A percentile compares a stretch with the other conserved stretches of the same genome.
Evolutionary conservation across 768 basidiomycete genomes (phyloP).

Genomic region (Lactarius vividus): DNA sequence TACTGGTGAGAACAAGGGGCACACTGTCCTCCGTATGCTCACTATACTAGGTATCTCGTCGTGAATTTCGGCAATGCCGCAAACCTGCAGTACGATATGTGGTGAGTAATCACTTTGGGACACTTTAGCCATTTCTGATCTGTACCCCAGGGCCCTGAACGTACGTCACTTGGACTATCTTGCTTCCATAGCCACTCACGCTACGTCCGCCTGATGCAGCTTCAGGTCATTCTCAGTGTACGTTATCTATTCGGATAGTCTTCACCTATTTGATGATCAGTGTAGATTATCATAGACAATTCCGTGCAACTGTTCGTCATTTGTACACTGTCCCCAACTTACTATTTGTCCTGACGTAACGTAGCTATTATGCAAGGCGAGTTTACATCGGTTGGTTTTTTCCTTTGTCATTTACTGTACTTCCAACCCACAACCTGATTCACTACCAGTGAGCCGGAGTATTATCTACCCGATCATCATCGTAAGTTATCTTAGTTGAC

Average conservation of each 20-base stretch:
- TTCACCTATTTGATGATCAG: too few relatives aligned
- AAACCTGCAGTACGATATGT: conserved; percentile 40
- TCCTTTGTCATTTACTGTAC: background rate
- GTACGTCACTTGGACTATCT: conserved; percentile 20
- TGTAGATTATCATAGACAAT: background rate
- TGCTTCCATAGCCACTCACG: conserved; percentile 29
- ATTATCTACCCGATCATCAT: background rate
- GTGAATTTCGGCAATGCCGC: conserved; percentile 41
- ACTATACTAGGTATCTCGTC: conserved; percentile 44
- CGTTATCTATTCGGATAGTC: background rate
- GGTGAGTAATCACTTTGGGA: conserved; percentile 35
- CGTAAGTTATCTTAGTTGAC: background rate
- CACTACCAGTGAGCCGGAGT: background rate
- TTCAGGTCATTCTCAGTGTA: background rate
- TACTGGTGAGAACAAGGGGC: conserved; percentile 40
- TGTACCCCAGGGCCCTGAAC: conserved; percentile 24
- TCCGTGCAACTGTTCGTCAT: conserved; percentile 3
- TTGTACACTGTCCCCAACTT: background rate
- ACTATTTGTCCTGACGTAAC: background rate
- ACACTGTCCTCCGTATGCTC: background rate
- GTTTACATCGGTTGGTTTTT: background rate
- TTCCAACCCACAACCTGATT: background rate
- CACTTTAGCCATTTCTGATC: background rate
- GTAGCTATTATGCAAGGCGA: conserved; percentile 12
- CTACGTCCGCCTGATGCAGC: background rate